Base-by-base conservation (phyloP, 2,329 filamentous ascomycete genomes). In the Ceratocystis cacaofunesta region DNA sequence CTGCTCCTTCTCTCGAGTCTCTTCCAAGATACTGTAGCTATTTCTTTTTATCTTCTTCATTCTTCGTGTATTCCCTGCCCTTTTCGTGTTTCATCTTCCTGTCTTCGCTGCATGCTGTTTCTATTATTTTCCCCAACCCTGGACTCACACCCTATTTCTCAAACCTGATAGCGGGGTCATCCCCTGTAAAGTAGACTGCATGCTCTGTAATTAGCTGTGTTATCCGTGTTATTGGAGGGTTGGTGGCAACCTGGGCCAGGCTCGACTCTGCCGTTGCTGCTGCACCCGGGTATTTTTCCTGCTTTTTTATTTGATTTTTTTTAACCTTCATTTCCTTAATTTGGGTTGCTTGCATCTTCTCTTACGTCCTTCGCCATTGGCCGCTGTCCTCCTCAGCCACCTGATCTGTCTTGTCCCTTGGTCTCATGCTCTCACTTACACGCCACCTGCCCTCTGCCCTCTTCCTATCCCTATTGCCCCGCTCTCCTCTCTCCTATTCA, bases 31-130 rank as follows among this genome's bases (percentile, higher is more conserved):
- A 41, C 36, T 41, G 36, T 5, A 41, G 36, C 36, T 15, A 5
- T 41, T 41, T 48, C 46, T 2, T 50, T 50, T 8, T n/a, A 10
- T 22, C n/a, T 50, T 12, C 48, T 19, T 5, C 19, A 15, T 15
- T 41, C 44, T 32, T 36, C 32, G 25, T 41, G 8, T 55, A 60
- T 36, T 62, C 30, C 30, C 15, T 25, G 19, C 19, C 57, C 46
- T 22, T 19, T 28, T 32, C 41, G 63, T 7, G 62, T 57, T 52
- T 57, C 55, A 65, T 57, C 44, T 66, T 63, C 19, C 32, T n/a
- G 52, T 30, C 41, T 63, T 36, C 22, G 63, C 30, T 57, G 52
- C 52, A 32, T 30, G 52, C 52, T 22, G 15, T 17, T 57, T 32
- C n/a, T 57, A 19, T 25, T 28, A 15, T 28, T 55, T 5, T 32